Base-by-base conservation (phyloP, 2,329 filamentous ascomycete species). In the Aspergillus viridinutans region DNA sequence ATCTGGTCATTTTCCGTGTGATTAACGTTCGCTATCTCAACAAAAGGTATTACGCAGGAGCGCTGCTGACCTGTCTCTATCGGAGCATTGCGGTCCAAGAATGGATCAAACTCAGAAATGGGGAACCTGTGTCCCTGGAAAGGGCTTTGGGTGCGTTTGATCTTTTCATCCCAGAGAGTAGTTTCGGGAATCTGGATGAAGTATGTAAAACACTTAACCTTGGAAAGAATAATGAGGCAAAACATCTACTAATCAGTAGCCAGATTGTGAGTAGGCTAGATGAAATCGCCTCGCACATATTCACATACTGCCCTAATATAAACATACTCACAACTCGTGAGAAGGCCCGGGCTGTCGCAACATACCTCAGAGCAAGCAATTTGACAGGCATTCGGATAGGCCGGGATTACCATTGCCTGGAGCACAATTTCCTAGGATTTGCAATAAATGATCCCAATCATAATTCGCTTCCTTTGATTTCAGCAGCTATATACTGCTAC, bases 381-480 rank as follows among this genome's bases (percentile, higher is more conserved):
- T 82, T 96, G 62, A 85, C 84, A 1, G 92, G 92, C 48, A 82
- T 91, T 56, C 79, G 81, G n/a, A 76, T 85, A n/a, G 83, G 85
- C 7, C 71, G 78, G 45, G 84, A 88, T 54, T 97, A 94, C 70
- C 86, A 90, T 64, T 87, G 88, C 57, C 75, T 97, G 57, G 85
- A 90, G 60, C 96, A 97, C 73, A 95, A 90, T 65, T 90, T 96
- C 65, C 86, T 99, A 55, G 91, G 91, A 9, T 81, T 95, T 59
- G 90, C 90, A 3, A 78, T 97, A 47, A 86, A 85, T 38, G 86
- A 89, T 51, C 76, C 83, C 6, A 81, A 83, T 0, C 91, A 96
- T 67, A 86, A 90, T 28, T 93, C 92, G 1, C 80, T 97, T 8
- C 94, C 93, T 1, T 81, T 97, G 52, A 88, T 97, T 59, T 94